A percentile compares a stretch with the other conserved stretches of the same genome.
phyloP scores from a whole-genome alignment of 2,329 filamentous ascomycete species.

The Fusarium verrucosum region DNA sequence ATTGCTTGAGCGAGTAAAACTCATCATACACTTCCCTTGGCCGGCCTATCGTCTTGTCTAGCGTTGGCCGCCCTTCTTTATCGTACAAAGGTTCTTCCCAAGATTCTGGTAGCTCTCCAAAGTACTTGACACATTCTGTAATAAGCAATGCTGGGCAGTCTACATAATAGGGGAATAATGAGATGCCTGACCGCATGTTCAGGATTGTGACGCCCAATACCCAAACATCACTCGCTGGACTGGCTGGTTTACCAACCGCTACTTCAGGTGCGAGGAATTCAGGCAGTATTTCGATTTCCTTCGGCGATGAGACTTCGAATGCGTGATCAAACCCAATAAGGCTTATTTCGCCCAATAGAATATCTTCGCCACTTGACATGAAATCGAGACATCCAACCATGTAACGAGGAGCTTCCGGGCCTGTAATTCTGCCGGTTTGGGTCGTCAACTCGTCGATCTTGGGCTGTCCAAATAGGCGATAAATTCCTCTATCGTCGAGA shows the following conservation, averaged over 20 bases:
- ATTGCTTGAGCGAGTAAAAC: background rate
- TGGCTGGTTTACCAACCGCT: background rate
- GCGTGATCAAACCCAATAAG: conserved; percentile 5
- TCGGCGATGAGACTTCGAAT: background rate
- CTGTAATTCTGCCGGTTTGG: background rate
- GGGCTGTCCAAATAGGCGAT: background rate
- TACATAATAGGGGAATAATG: conserved; percentile 8
- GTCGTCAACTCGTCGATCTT: background rate
- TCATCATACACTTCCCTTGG: background rate
- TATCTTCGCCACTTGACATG: background rate
- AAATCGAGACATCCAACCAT: conserved; percentile 1
- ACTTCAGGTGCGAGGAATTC: background rate
- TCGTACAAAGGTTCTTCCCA: conserved; percentile 21
- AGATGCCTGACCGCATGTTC: conserved; percentile 5
- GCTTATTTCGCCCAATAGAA: background rate
- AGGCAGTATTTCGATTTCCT: background rate
- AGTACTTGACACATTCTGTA: conserved; percentile 1
- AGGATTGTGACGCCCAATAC: conserved; percentile 14
- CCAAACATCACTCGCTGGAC: conserved; percentile 26
- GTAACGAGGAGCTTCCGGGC: background rate
- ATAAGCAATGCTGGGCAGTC: conserved; percentile 12
- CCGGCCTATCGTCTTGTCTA: no score
- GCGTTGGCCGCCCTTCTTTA: conserved; percentile 4
- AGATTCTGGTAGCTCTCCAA: conserved; percentile 3
- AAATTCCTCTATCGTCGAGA: background rate